Base-by-base conservation (phyloP, 768 basidiomycete genomes). In the Steccherinum ochraceum region DNA sequence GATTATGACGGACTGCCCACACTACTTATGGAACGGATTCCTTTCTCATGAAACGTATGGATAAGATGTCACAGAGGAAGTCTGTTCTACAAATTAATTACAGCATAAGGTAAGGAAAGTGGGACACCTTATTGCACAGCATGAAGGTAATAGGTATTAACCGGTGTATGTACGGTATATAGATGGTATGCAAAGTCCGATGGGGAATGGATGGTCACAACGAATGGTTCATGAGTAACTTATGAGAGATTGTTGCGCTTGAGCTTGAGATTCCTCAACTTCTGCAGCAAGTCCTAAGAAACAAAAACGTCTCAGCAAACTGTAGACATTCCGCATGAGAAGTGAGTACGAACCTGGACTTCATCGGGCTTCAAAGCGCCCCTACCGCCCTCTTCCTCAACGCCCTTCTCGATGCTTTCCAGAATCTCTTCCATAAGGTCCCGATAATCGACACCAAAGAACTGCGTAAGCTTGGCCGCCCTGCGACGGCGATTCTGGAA, bases 371-470 rank as follows among this genome's bases (percentile, higher is more conserved):
- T 72, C 57, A 92, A 64, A 0, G 77, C 80, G 24, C 89, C 90
- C 41, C 71, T 69, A 45, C 70, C 76, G 47, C 77, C 65, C 63
- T 91, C 89, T 57, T 86, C 80, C 60, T 85, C 79, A 45, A 93
- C 69, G 61, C 62, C 88, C 73, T 69, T 77, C 66, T 91, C 89
- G 59, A 93, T 84, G 47, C 85, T 89, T 56, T 89, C 86, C 56
- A 93, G 66, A 25, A 93, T 78, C 61, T 91, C 86, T 35, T 72
- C 75, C 49, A 92, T 82, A 50, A 92, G 69, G 49, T 87, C 86
- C 23, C 81, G 77, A 65, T 93, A 91, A 64, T 89, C 78, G 40
- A 91, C 90, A 20, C 89, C 89, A 67, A 93, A 93, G 75, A 92
- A 92, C 67, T 84, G 77, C 23, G 86, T 84, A 53, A 93, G 74